Evolutionary conservation across 495 filamentous ascomycete species (phyloP), one percentile per base, ranked within the genome.

Genomic region (Aspergillus homomorphus): DNA sequence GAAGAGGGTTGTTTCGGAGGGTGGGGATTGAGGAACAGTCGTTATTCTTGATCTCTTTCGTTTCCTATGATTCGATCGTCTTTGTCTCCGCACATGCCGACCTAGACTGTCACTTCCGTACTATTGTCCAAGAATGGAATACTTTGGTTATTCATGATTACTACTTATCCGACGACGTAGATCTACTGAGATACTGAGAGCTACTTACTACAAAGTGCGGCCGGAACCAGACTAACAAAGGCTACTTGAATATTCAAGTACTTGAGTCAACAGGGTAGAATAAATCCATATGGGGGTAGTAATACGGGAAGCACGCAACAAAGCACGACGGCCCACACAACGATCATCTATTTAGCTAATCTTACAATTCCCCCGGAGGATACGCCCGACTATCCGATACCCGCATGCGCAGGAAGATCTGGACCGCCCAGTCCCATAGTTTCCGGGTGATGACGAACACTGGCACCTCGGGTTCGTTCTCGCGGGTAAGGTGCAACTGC

Each of bases 401-500:
- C 21, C 74, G 72, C 75, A 77, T 77, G 15, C 71, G 70, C 28
- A 75, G 59, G 53, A 76, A 76, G 21, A 77, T 74, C 3, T 68
- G 62, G 23, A 73, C 68, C 0, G 74, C 66, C 67, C 70, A 75
- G 33, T 80, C 73, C 74, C 74, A 80, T 18, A 77, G 62, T 30
- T 75, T 73, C 50, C 72, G 73, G 18, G 73, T 74, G 58, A 86
- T 74, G n/a, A 79, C 73, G 57, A 87, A 79, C 7, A 87, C 64
- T 2, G 87, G 86, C 2, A 89, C 84, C 30, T 82, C 76, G 0
- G 82, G 82, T 61, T 87, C 83, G 63, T 87, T 85, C 54, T 80
- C 79, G 21, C 84, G 80, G 33, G 84, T 85, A 30, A 85, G 70
- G 71, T 91, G 86, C 41, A 90, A 74, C 61, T 90, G 86, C 10